Evolutionary conservation across 306 rosid genomes (phyloP).

Genomic region (Gillenia trifoliata): DNA sequence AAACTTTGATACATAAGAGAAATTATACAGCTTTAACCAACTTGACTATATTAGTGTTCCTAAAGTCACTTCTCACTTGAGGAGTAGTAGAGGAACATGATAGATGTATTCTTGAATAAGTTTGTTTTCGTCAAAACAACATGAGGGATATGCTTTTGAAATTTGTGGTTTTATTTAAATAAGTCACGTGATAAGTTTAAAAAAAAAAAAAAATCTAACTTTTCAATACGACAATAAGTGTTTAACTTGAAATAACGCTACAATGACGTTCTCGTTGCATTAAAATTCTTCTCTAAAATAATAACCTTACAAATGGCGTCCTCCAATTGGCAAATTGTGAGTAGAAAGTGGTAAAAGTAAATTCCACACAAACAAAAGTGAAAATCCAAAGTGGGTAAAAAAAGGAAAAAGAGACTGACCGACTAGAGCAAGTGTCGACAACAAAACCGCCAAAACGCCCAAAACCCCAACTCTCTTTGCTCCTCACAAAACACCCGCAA

Average conservation of each 20-base stretch:
- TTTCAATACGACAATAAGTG: not conserved
- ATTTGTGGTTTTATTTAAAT: too few relatives aligned
- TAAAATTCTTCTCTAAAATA: too few relatives aligned
- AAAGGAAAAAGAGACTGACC: not conserved
- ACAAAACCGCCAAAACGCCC: not conserved
- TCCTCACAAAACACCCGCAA: constrained; percentile 11
- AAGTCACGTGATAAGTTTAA: too few relatives aligned
- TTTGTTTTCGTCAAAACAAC: too few relatives aligned
- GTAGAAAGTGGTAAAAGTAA: not conserved
- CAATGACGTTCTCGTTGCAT: too few relatives aligned
- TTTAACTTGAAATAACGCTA: too few relatives aligned
- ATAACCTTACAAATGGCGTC: not conserved
- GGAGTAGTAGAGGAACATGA: not conserved
- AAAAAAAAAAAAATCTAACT: too few relatives aligned
- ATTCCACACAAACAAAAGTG: not conserved
- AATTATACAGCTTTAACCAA: too few relatives aligned
- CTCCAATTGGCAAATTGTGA: not conserved
- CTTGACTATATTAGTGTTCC: too few relatives aligned
- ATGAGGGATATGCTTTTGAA: too few relatives aligned
- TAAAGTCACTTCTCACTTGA: not conserved
- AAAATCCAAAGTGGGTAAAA: not conserved
- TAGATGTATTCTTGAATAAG: accelerated
- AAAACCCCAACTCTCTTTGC: not conserved
- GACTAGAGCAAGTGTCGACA: not conserved
- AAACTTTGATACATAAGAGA: too few relatives aligned